phyloP scores from a whole-genome alignment of 768 basidiomycete species.

The Antrodiella citrinella region DNA sequence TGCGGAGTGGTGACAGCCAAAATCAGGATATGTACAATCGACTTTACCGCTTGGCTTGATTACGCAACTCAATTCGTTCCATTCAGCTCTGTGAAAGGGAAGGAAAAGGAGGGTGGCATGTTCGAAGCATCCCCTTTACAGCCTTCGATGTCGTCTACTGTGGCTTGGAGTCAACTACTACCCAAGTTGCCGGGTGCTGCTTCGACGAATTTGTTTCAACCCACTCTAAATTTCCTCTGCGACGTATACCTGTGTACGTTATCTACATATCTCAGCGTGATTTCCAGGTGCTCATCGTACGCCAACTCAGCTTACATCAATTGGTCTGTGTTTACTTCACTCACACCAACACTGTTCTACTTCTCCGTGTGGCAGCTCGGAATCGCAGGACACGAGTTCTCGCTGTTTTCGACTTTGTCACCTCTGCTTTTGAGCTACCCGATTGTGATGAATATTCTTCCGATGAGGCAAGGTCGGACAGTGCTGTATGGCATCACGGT shows the following conservation, averaged over 20 bases:
- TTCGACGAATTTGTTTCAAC: neutral
- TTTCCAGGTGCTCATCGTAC: too few relatives aligned
- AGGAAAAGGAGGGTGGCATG: neutral
- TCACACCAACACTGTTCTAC: conserved; percentile 79
- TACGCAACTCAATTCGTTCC: too few relatives aligned
- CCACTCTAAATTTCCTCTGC: conserved; percentile 25
- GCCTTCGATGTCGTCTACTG: neutral
- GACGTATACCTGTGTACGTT: conserved; percentile 57
- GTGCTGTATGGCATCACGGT: conserved; percentile 42
- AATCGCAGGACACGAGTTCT: conserved; percentile 73
- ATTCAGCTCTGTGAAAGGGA: conserved; percentile 2
- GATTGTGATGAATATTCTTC: conserved; percentile 35
- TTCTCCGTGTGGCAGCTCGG: conserved; percentile 90
- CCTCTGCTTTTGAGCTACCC: conserved; percentile 50
- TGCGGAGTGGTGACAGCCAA: conserved; percentile 12
- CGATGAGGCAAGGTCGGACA: conserved; percentile 40
- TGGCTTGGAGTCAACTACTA: neutral
- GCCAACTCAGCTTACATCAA: conserved; percentile 72
- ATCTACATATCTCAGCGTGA: neutral
- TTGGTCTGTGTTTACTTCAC: conserved; percentile 77
- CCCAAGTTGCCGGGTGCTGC: neutral
- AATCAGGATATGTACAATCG: conserved; percentile 41
- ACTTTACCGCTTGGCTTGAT: conserved; percentile 33
- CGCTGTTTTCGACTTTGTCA: conserved; percentile 63
- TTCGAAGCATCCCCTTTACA: neutral